Evolutionary conservation across 305 asterid species (phyloP).

Genomic region (Fraxinus paxiana): DNA sequence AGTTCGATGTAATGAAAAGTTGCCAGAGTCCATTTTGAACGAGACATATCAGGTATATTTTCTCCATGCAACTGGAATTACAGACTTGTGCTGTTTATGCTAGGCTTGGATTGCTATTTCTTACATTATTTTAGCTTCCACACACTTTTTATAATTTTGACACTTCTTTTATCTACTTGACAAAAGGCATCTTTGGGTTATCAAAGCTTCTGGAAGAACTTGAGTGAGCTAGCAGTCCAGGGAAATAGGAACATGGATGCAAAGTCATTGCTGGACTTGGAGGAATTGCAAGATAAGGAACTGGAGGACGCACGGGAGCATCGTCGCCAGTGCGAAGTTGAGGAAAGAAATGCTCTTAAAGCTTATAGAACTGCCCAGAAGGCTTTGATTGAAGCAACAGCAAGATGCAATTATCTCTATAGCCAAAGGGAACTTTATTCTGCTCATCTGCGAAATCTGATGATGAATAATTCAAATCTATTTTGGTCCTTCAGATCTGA

Average conservation of each 20-base stretch:
- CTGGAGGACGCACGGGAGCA: constrained; percentile 49
- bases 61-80: constrained; percentile 7
- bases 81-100: constrained; percentile 15
- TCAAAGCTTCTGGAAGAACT: constrained; percentile 29
- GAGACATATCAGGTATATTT: constrained; percentile 21
- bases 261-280: constrained; percentile 36
- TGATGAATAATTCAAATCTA: constrained; percentile 48
- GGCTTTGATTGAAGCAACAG: constrained; percentile 45
- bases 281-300: constrained; percentile 46
- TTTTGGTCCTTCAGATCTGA: constrained; percentile 24
- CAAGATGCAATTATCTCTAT: constrained; percentile 44
- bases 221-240: constrained; percentile 22
- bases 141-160: neutral
- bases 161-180: constrained; percentile 8
- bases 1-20: constrained; percentile 19
- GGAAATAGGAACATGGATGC: constrained; percentile 26
- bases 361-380: constrained; percentile 49
- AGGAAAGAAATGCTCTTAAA: constrained; percentile 43
- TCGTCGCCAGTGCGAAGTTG: constrained; percentile 44
- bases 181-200: constrained; percentile 27
- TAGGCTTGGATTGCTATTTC: neutral
- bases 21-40: constrained; percentile 10
- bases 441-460: constrained; percentile 39
- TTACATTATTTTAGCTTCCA: neutral
- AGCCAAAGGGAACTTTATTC: constrained; percentile 44